These are phyloP conservation scores for Amniculicola lignicola DNA, from an alignment of 495 filamentous ascomycete species.

Conservation along the genomic window DNA sequence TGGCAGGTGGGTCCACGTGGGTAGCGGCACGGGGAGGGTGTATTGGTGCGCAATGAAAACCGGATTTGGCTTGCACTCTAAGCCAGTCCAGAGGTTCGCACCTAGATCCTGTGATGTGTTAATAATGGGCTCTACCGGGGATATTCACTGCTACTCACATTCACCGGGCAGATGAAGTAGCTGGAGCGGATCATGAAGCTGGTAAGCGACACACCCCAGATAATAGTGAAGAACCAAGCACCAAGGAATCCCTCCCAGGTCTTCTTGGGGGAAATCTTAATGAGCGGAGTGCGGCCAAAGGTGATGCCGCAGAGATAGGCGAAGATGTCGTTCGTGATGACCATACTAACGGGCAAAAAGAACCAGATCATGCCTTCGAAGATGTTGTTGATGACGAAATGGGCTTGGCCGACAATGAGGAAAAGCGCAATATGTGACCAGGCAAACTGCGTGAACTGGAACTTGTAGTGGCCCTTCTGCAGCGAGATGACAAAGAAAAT, in stretches of 20 bases:
- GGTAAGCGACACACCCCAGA: conserved; percentile 79
- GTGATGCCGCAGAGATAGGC: conserved; percentile 97
- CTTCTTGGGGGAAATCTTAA: conserved; percentile 98
- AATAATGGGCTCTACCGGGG: not conserved
- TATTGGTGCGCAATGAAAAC: conserved; percentile 81
- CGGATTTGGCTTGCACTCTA: conserved; percentile 88
- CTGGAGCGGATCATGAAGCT: conserved; percentile 86
- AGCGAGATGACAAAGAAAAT: conserved; percentile 98
- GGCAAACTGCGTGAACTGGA: conserved; percentile 98
- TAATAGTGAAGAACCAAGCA: conserved; percentile 91
- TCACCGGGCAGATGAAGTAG: conserved; percentile 98
- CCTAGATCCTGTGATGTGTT: conserved; percentile 68
- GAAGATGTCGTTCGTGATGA: conserved; percentile 98
- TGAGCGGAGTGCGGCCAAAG: conserved; percentile 93
- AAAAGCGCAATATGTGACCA: conserved; percentile 99
- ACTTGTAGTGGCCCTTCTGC: conserved; percentile 90
- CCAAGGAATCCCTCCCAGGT: conserved; percentile 98
- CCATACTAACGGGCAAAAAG: conserved; percentile 90
- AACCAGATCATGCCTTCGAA: conserved; percentile 99
- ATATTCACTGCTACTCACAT: conserved; percentile 56
- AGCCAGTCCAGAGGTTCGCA: conserved; percentile 84
- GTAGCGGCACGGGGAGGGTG: conserved; percentile 56
- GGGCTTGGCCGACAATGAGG: conserved; percentile 94
- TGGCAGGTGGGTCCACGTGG: conserved; percentile 56
- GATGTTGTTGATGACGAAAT: conserved; percentile 99